Percentiles rank a stretch among this genome's conserved stretches.
Evolutionary conservation across 257 asterid genomes (phyloP).

Genomic region (Fraxinus cuspidata): DNA sequence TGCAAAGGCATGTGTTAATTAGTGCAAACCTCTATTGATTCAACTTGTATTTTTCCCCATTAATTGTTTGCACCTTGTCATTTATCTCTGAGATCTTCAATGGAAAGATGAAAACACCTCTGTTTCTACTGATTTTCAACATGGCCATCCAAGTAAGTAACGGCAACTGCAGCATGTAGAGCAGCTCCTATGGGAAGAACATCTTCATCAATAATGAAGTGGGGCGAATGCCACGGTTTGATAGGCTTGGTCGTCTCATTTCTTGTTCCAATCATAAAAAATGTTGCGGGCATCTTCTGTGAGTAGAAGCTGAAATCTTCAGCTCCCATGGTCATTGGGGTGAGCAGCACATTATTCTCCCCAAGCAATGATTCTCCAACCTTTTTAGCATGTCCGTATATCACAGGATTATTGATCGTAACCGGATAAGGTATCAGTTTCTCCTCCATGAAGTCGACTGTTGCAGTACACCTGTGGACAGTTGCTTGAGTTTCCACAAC

Average conservation of each 20-base stretch:
- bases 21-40: constrained; percentile 8
- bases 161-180: constrained; percentile 80
- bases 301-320: constrained; percentile 91
- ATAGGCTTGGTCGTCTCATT: constrained; percentile 43
- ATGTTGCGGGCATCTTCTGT: constrained; percentile 60
- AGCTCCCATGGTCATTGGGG: constrained; percentile 55
- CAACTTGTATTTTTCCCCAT: not conserved
- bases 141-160: constrained; percentile 53
- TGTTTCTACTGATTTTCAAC: constrained; percentile 18
- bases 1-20: not conserved
- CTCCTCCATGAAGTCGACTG: constrained; percentile 61
- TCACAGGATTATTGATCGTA: constrained; percentile 52
- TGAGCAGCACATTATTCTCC: constrained; percentile 37
- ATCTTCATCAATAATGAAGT: constrained; percentile 59
- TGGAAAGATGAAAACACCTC: not conserved
- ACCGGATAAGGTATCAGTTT: constrained; percentile 55
- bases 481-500: constrained; percentile 73
- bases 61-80: not conserved
- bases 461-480: constrained; percentile 64
- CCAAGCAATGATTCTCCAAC: constrained; percentile 68
- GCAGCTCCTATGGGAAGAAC: constrained; percentile 83
- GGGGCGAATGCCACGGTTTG: constrained; percentile 60
- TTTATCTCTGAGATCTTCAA: not conserved
- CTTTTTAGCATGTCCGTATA: constrained; percentile 64
- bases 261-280: constrained; percentile 52